phyloP scores from a whole-genome alignment of 345 rosid species.

The Citrus australasica region DNA sequence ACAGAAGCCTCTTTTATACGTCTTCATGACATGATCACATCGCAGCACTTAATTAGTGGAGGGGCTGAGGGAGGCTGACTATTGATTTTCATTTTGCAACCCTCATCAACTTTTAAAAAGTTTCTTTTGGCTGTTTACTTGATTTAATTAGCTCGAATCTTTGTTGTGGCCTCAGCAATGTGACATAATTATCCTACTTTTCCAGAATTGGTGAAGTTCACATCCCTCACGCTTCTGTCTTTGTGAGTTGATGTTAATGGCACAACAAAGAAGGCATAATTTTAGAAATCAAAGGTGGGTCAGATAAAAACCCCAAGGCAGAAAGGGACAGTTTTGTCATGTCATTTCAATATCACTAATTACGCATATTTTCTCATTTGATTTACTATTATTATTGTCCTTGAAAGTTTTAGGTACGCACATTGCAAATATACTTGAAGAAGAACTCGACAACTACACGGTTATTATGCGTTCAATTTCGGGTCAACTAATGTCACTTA shows the following conservation, averaged over 20 bases:
- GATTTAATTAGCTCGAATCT: background rate
- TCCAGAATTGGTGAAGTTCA: background rate
- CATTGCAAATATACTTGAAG: background rate
- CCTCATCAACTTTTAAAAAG: background rate
- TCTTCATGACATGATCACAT: background rate
- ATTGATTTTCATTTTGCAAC: too few relatives aligned
- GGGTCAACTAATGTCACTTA: too few relatives aligned
- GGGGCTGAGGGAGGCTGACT: too few relatives aligned
- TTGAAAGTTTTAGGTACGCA: background rate
- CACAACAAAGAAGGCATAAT: background rate
- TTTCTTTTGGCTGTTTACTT: background rate
- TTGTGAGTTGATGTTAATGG: background rate
- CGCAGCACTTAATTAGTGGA: background rate
- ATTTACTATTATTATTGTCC: too few relatives aligned
- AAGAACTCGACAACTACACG: too few relatives aligned
- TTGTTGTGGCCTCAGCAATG: background rate
- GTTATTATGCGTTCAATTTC: too few relatives aligned
- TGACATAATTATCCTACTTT: background rate
- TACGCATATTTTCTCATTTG: background rate
- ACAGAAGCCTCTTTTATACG: background rate
- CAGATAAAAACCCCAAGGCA: too few relatives aligned
- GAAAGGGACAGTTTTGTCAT: background rate
- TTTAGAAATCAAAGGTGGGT: background rate
- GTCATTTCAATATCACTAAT: background rate
- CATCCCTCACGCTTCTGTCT: background rate